Evolutionary conservation across 441 rosid species (phyloP), one percentile per base, ranked within the genome.

Genomic region (Cnidoscolus chayamansa): DNA sequence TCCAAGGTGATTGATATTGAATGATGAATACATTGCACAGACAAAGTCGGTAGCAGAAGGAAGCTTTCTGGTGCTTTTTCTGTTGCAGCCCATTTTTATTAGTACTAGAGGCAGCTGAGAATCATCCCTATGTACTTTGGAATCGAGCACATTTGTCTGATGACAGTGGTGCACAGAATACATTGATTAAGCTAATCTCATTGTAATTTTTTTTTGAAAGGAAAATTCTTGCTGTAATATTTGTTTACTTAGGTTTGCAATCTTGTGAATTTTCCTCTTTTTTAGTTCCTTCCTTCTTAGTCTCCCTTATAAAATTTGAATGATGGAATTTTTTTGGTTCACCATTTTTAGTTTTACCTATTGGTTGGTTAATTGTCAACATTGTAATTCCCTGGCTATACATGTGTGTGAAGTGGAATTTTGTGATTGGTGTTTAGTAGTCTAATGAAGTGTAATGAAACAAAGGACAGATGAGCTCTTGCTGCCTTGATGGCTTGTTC

Each of bases 1-100:
- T 92, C 53, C 98, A 90, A 84, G 91, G 97, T 54, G 97, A 92
- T 72, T 92, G 72, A 88, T 70, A 43, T 16, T 0, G 40, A 16
- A 55, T 5, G 72, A 31, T 25, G 67, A 40, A 37, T 35, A 37
- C 2, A 50, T 13, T 53, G 64, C 63, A 51, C 43, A 50, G 53
- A 63, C 48, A 59, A 63, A 70, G 76, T 66, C 67, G 76, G 64
- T 70, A 77, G 13, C 51, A 65, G 77, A 65, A 78, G 76, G 76
- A 72, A 47, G 74, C 43, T 77, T 70, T 74, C 56, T 37, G 75
- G 54, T 76, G 76, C 49, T 58, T n/a, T 72, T 80, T 79, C 64
- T 49, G 66, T 78, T 68, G 71, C 76, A 76, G 64, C 74, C 64
- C 45, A 63, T 81, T 68, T 72, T 69, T 12, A 37, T 71, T 54